Base-by-base conservation (phyloP, 768 basidiomycete genomes). In the Auricularia cornea region DNA sequence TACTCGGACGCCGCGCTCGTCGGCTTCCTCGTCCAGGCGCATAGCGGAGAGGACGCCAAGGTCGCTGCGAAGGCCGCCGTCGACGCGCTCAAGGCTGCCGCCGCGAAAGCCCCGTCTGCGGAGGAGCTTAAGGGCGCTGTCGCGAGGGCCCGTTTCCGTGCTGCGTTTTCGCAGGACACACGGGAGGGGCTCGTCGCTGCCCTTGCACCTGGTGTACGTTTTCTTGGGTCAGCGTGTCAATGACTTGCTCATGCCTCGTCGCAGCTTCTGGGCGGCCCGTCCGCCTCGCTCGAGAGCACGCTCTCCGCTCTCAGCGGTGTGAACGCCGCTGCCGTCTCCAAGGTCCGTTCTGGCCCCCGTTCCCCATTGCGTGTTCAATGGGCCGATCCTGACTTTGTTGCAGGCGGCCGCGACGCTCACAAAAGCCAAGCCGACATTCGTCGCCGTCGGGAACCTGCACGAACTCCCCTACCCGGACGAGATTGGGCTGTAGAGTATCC, bases 1-100 rank as follows among this genome's bases (percentile, higher is more conserved):
- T 98, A 98, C 78, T 92, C 94, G 18, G 96, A 98, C 72, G 95
- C 94, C 3, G 80, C 89, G 6, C 81, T 99, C 60, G 85, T 96
- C 64, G 94, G 94, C 64, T 75, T 97, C 63, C 75, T 92, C 61
- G 78, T 98, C 38, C 86, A 90, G 71, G 92, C 86, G 5, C 73
- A 79, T 40, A 88, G 86, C 28, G 72, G 81, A 2, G 79, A 80
- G 52, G 83, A 79, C 60, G 86, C 92, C 56, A 85, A 81, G 68
- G 82, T 86, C 63, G 90, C 87, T 26, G 84, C 82, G 20, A 84
- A 85, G 74, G 79, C 78, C n/a, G 86, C 87, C 32, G 85, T 90
- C 31, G 78, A 83, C 62, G 86, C 83, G 18, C 72, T 94, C 67
- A 83, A 85, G 77, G 78, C 73, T 3, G 77, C 78, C 0, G 73